Evolutionary conservation across 495 filamentous ascomycete genomes (phyloP), one percentile per base, ranked within the genome.

Genomic region (Astrocystis sublimbata): DNA sequence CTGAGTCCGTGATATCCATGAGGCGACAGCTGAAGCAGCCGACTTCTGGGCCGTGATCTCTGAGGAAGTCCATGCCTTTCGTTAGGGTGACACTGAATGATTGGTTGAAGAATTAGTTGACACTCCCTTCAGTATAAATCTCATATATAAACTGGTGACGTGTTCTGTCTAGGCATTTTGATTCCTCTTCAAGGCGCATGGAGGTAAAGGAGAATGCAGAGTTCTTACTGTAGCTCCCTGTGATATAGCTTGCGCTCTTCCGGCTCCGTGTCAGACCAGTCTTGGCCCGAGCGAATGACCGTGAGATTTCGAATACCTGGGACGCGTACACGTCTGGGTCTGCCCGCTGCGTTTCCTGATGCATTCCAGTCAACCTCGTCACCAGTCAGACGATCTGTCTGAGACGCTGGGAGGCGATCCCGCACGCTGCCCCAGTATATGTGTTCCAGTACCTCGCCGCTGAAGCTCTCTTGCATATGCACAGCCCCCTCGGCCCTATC

Each of bases 341-440:
- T 24, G 19, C 4, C 21, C 3, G 5, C 35, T 17, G 56, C 55
- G 8, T 2, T 5, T 21, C 7, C 35, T 17, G 13, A 17, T 6
- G 1, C 28, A 19, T 49, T 54, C 52, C 42, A 9, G 30, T 56
- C 54, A 36, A 30, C 23, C 35, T 33, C 23, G 15, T 65, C 63
- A 6, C 71, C 69, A 2, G 35, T 36, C 10, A 76, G 68, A 3
- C 13, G 45, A 47, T 74, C 70, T 15, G 55, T 66, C 55, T 75
- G 73, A 3, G 70, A 62, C 2, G 59, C 45, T 12, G 70, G 64
- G 4, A 75, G 62, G 4, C 71, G 68, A 51, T 73, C 71, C 10
- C 67, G 67, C 71, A 71, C 74, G 49, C 71, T 72, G 5, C 71
- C 72, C 63, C 69, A 74, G 62, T 76, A 75, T 2, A 53, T 66